Base-by-base conservation (phyloP, 2,329 filamentous ascomycete species). In the Lachnellula hyalina region DNA sequence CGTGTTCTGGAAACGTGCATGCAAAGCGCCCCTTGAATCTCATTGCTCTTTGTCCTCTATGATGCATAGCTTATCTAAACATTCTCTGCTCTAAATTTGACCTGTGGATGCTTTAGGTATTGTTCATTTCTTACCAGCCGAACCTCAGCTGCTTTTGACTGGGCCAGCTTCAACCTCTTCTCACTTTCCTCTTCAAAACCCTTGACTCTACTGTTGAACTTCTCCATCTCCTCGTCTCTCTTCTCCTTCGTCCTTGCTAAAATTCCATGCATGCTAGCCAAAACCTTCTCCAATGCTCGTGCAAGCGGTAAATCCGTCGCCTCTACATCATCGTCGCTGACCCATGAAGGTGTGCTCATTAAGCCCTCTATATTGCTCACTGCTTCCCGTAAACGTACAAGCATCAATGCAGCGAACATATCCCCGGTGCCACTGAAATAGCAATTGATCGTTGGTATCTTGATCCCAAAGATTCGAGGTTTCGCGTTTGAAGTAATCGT, bases 371-470 rank as follows among this genome's bases (percentile, higher is more conserved):
- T 74, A 3, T 72, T 73, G 51, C 75, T 72, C 1, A 90, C 87
- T 25, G 90, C 91, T 75, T 97, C 90, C 55, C 93, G 86, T 67
- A 99, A 84, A 32, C 93, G 85, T 41, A 89, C 89, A 1, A 96
- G 84, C 68, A 90, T 91, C 46, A 99, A 79, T 7, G 93, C 93
- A 32, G 91, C 93, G 68, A 99, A 97, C 93, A 99, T 96, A 75
- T 99, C 94, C 47, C 94, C 94, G 0, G 95, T 97, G 41, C 94
- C 94, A 65, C 88, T 91, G 73, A 97, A 99, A 77, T 94, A 96
- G 73, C 91, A 89, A 68, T 96, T 89, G 56, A 96, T 85, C 28
- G 87, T 83, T 0, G 93, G 91, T 54, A 96, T 90, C 53, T 88
- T 84, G 66, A 97, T 86, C 66, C 87, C 85, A 77, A 97, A 99